Evolutionary conservation across 75 land plant species (phyloP), one percentile per base, ranked within the genome.

Genomic region (Azolla pinnata): DNA sequence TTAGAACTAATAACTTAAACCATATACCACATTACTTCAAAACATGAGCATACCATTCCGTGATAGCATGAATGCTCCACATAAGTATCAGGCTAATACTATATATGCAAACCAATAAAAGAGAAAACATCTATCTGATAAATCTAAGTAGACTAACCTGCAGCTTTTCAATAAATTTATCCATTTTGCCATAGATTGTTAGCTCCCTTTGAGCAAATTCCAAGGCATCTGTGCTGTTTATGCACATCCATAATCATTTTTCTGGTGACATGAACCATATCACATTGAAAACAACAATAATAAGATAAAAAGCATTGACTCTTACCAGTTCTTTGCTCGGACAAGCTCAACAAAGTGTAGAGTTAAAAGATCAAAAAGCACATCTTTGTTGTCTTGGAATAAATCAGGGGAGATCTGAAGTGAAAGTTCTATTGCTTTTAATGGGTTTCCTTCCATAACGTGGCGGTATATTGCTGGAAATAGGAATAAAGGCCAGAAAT

Each of bases 281-380:
- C 7, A 38, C 42, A 46, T 46, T 2, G 2, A 46, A 3, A 46
- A 46, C 2, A 30, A 17, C 42, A 59, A 18, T 8, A 47, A 45
- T 4, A 56, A 8, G 30, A 26, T 27, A 4, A 29, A 9, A 31
- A 28, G 29, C 29, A 26, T 21, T 26, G n/a, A 0, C n/a, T 9
- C 75, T 1, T 67, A 92, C 97, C 79, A 73, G 54, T 86, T 81
- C 62, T 77, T 77, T 40, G 83, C 69, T 60, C 87, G 76, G 14
- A 95, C 77, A 57, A 95, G 83, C 55, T 89, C 82, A 60, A 83
- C 83, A 69, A 81, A 95, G 67, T 95, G 99, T 58, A 95, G 80
- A 56, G 83, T 81, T 58, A 95, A 67, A 59, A 95, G 99, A 67
- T 89, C 90, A 75, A 95, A 95, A 62, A 81, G 81, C 57, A 95